Evolutionary conservation across 331 rosid genomes (phyloP), one percentile per base, ranked within the genome.

Genomic region (Acacia concinna): DNA sequence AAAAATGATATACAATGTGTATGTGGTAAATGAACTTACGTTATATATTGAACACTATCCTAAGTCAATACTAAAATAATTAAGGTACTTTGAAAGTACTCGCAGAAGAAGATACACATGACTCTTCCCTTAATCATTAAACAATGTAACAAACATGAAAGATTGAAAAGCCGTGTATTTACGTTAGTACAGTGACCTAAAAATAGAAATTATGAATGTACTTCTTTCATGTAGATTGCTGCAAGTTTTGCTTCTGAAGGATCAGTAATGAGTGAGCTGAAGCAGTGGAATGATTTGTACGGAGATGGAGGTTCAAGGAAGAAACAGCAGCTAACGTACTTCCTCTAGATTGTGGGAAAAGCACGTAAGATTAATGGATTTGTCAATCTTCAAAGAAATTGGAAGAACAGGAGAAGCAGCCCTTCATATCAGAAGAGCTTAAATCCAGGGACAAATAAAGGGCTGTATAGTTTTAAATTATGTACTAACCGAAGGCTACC

Each of bases 291-390:
- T 32, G 97, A 96, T 0, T 80, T 89, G 70, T 93, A 91, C 40
- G 99, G 98, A 31, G 99, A 93, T 81, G 98, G 99, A 5, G 98
- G 99, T 81, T 89, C 97, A 76, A 91, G 99, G 84, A 96, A 96
- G 94, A 93, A 89, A 86, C 88, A 96, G 69, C 99, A 96, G 54
- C 93, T 93, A 40, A 88, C 99, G 21, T 96, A 96, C 80, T 96
- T 96, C 89, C 90, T 96, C 47, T 93, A 91, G 79, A 77, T 15
- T 70, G 81, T 56, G 68, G 21, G 27, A 59, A 60, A 46, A 43
- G 62, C 14, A 20, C 57, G 13, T 68, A 31, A 78, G 5, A 59
- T 28, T 68, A 68, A 68, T 84, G 77, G 47, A 83, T 76, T 80
- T 74, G 74, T 75, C 60, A 21, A 67, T 81, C 44, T 30, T 49